phyloP scores from a whole-genome alignment of 2,329 filamentous ascomycete genomes.

The Fusarium odoratissimum region DNA sequence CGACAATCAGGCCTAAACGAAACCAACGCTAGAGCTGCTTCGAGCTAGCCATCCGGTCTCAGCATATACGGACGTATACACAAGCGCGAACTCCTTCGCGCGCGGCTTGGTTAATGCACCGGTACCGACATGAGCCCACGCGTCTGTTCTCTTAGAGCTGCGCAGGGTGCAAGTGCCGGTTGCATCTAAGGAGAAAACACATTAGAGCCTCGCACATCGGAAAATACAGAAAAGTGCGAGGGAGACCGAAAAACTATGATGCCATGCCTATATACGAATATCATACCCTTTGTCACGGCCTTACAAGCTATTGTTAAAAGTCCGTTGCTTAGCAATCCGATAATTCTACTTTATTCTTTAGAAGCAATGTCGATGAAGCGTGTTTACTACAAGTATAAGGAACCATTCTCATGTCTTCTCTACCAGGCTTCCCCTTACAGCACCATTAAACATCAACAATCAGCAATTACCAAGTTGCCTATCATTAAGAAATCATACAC shows the following conservation, averaged over 20 bases:
- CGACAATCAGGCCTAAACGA: rapidly evolving
- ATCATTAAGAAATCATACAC: neutral
- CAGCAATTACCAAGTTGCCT: neutral
- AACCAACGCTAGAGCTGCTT: neutral
- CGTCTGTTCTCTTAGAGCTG: neutral
- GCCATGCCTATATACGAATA: neutral
- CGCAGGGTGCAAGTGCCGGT: neutral
- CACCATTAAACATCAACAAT: neutral
- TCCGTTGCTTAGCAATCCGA: neutral
- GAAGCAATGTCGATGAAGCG: neutral
- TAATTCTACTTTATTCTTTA: too few relatives aligned
- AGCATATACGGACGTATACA: neutral
- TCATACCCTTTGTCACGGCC: neutral
- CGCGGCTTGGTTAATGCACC: neutral
- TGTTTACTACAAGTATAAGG: neutral
- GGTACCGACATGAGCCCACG: neutral
- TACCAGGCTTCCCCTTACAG: neutral
- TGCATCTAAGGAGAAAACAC: too few relatives aligned
- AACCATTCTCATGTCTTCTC: neutral
- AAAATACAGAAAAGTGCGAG: neutral
- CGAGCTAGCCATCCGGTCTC: neutral
- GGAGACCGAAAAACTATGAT: neutral
- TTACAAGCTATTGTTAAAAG: neutral
- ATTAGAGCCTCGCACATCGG: neutral
- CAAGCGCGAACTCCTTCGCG: neutral